These are phyloP conservation scores for Penicillium sp. DNA, from an alignment of 2,329 filamentous ascomycete species.

Conservation along the genomic window DNA sequence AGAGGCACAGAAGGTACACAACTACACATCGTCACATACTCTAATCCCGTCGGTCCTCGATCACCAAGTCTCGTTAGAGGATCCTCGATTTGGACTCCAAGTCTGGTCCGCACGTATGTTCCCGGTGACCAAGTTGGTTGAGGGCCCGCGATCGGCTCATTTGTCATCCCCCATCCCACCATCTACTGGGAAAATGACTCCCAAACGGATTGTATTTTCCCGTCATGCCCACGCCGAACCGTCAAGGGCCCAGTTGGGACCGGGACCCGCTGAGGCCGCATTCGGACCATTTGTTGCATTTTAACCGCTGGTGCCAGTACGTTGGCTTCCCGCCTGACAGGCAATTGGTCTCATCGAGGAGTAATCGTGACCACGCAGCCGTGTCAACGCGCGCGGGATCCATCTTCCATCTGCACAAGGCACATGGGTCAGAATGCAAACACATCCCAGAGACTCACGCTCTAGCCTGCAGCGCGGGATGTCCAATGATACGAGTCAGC, in stretches of 20 bases:
- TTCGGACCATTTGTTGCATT: constrained; percentile 9
- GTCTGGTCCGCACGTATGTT: neutral
- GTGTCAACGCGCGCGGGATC: neutral
- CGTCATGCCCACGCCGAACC: constrained; percentile 13
- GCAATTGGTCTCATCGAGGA: neutral
- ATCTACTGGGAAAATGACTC: too few relatives aligned
- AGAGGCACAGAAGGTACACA: too few relatives aligned
- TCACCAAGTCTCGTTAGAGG: too few relatives aligned
- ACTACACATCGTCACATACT: neutral
- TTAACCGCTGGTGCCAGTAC: constrained; percentile 12
- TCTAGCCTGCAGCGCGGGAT: too few relatives aligned
- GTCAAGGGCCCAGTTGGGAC: constrained; percentile 7
- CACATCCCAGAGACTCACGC: too few relatives aligned
- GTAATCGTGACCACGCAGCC: neutral
- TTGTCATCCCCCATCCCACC: constrained; percentile 26
- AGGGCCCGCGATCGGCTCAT: constrained; percentile 28
- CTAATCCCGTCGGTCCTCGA: neutral
- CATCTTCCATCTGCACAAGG: too few relatives aligned
- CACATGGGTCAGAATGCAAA: too few relatives aligned
- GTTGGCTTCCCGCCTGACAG: neutral
- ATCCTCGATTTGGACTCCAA: too few relatives aligned
- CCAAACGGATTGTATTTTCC: constrained; percentile 35
- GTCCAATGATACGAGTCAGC: too few relatives aligned
- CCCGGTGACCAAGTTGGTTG: constrained; percentile 30
- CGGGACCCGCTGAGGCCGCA: constrained; percentile 21